phyloP scores from a whole-genome alignment of 2,329 filamentous ascomycete species.

The Aspergillus alliaceus region DNA sequence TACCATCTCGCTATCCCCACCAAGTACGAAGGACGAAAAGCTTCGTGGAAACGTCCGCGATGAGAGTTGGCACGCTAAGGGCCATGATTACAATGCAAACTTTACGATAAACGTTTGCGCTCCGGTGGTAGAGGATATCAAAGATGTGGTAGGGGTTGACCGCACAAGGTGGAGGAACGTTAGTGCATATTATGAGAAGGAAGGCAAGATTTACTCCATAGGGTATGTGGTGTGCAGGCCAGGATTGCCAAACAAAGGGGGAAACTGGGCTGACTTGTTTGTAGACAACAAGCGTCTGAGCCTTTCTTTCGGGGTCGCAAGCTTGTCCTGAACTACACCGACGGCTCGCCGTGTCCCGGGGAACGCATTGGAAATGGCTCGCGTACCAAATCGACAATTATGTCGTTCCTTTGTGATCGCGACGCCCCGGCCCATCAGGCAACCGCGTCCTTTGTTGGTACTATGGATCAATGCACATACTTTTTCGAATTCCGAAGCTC shows the following conservation, averaged over 20 bases:
- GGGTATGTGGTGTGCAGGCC: slow-evolving; percentile 35
- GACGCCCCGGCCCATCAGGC: slow-evolving; percentile 70
- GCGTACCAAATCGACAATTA: slow-evolving; percentile 71
- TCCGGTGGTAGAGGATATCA: slow-evolving; percentile 48
- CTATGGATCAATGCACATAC: slow-evolving; percentile 89
- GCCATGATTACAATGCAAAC: slow-evolving; percentile 52
- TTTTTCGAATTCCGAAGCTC: slow-evolving; percentile 89
- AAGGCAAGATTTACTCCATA: slow-evolving; percentile 47
- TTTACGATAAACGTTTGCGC: slow-evolving; percentile 54
- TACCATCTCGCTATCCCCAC: slow-evolving; percentile 54
- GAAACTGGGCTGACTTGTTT: slow-evolving; percentile 1
- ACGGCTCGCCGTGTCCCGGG: slow-evolving; percentile 68
- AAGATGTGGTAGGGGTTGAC: slow-evolving; percentile 48
- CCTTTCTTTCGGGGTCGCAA: slow-evolving; percentile 55
- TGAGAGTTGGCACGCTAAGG: slow-evolving; percentile 50
- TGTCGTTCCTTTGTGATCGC: slow-evolving; percentile 90
- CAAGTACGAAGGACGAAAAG: slow-evolving; percentile 42
- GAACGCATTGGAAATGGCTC: slow-evolving; percentile 27
- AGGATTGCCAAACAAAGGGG: background rate
- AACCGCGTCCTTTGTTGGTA: slow-evolving; percentile 79
- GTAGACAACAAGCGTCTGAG: slow-evolving; percentile 45
- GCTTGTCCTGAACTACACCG: slow-evolving; percentile 73
- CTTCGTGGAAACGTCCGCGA: slow-evolving; percentile 37
- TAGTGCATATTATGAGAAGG: slow-evolving; percentile 49
- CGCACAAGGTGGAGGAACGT: slow-evolving; percentile 45